Evolutionary conservation across 2,329 filamentous ascomycete genomes (phyloP), one percentile per base, ranked within the genome.

Genomic region (Colletotrichum costaricense): DNA sequence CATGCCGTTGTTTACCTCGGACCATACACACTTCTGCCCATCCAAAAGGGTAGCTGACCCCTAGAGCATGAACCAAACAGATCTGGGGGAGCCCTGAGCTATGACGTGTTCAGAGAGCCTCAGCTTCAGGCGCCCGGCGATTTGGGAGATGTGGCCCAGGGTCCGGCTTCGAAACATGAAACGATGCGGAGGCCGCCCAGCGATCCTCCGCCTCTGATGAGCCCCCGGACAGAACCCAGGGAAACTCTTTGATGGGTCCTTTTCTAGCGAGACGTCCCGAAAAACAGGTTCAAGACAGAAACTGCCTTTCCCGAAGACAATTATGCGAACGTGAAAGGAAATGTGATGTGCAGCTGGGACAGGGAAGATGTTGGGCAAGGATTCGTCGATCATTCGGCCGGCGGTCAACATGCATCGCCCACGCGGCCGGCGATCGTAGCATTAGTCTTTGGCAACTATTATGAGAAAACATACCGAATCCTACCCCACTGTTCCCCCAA

Each of bases 171-270:
- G 58, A 72, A 63, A 72, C 69, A 30, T 72, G 69, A 72, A 72
- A 72, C 69, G 46, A 68, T 63, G 64, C 64, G 58, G 64, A 72
- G 69, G 64, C 69, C 64, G 69, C 69, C 69, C 64, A 58, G 57
- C 69, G 58, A 72, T 68, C 58, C 28, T 68, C 57, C 58, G 16
- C 69, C 42, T 42, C 28, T 22, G 16, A 56, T 58, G 33, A 28
- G 46, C 46, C 57, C 30, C n/a, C 46, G 26, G 42, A 11, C 14
- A 28, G n/a, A 26, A 22, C 24, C 24, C 35, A 26, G 16, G 14
- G 5, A 38, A 16, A n/a, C 5, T 49, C 19, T 49, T 49, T 49
- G 9, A 22, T 24, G 33, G 33, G 57, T 59, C 22, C 30, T 12
- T 38, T 38, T 38, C 16, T 24, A 12, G 30, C 33, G 52, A 59